phyloP scores from a whole-genome alignment of 495 filamentous ascomycete species.

The Copromyces sp. region DNA sequence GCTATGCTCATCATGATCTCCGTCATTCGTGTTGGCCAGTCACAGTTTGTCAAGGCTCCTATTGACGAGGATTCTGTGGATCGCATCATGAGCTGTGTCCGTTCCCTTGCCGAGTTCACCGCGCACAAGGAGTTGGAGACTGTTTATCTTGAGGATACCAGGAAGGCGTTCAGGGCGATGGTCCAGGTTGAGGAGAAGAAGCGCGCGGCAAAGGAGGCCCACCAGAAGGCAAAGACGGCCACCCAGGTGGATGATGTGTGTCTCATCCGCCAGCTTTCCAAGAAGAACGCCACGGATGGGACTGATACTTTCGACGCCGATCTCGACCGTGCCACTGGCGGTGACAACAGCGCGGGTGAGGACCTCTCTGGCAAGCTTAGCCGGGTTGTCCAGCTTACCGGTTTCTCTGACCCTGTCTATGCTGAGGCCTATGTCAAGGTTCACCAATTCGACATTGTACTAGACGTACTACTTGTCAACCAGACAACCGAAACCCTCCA shows the following conservation, averaged over 20 bases:
- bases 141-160: slow-evolving; percentile 91
- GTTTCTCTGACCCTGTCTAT: slow-evolving; percentile 97
- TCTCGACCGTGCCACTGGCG: slow-evolving; percentile 88
- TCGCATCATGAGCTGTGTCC: slow-evolving; percentile 92
- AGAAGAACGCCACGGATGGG: slow-evolving; percentile 80
- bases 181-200: slow-evolving; percentile 98
- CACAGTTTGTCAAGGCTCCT: slow-evolving; percentile 90
- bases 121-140: slow-evolving; percentile 81
- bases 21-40: slow-evolving; percentile 94
- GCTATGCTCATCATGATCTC: slow-evolving; percentile 99
- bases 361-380: slow-evolving; percentile 88
- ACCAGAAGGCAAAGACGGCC: slow-evolving; percentile 86
- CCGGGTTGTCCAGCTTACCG: slow-evolving; percentile 92
- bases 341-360: slow-evolving; percentile 65
- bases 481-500: slow-evolving; percentile 95
- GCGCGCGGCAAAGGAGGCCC: slow-evolving; percentile 78
- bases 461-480: slow-evolving; percentile 95
- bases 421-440: slow-evolving; percentile 98
- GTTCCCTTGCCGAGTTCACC: slow-evolving; percentile 83
- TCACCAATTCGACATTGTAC: slow-evolving; percentile 96
- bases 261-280: slow-evolving; percentile 81
- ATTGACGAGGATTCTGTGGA: slow-evolving; percentile 98
- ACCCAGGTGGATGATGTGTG: slow-evolving; percentile 94
- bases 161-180: slow-evolving; percentile 96
- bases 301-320: slow-evolving; percentile 80